Conservation (phyloP, 2,329 filamentous ascomycete species). For the Knufia petricola region DNA sequence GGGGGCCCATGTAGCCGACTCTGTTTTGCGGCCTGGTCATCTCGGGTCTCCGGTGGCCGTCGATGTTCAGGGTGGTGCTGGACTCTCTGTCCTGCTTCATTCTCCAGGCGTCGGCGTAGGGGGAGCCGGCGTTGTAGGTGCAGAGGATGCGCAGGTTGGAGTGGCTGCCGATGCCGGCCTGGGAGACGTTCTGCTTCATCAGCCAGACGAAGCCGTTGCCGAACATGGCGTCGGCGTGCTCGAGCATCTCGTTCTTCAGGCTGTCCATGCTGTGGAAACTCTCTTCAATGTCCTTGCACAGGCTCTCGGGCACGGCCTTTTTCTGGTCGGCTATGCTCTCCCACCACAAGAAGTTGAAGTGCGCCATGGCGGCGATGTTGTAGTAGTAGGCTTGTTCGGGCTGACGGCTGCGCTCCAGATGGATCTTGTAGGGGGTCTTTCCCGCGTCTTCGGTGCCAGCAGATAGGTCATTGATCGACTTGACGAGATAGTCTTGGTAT, state of each 20-base stretch:
- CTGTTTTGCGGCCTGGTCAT: constrained; percentile 11
- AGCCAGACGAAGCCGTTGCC: constrained; percentile 97
- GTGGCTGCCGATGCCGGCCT: constrained; percentile 21
- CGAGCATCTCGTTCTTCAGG: constrained; percentile 67
- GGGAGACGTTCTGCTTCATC: constrained; percentile 48
- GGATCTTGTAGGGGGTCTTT: constrained; percentile 51
- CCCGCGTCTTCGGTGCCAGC: constrained; percentile 50
- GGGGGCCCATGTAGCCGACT: constrained; percentile 23
- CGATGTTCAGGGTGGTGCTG: constrained; percentile 28
- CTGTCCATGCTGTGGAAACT: constrained; percentile 78
- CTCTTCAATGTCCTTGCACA: constrained; percentile 45
- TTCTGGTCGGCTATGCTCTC: constrained; percentile 28
- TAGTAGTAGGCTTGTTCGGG: constrained; percentile 69
- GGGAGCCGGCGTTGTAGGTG: constrained; percentile 86
- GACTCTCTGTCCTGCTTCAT: constrained; percentile 49
- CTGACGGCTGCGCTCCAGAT: constrained; percentile 68
- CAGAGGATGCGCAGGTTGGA: constrained; percentile 56
- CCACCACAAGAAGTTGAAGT: constrained; percentile 65
- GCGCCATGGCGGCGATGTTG: constrained; percentile 93
- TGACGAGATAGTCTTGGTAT: constrained; percentile 65
- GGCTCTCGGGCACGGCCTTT: constrained; percentile 11
- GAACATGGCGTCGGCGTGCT: constrained; percentile 83
- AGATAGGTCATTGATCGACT: constrained; percentile 65
- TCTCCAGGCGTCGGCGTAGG: constrained; percentile 76
- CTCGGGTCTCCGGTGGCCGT: constrained; percentile 9